Evolutionary conservation across 2,329 filamentous ascomycete species (phyloP).

Genomic region (Hymenoscyphus fraxineus): DNA sequence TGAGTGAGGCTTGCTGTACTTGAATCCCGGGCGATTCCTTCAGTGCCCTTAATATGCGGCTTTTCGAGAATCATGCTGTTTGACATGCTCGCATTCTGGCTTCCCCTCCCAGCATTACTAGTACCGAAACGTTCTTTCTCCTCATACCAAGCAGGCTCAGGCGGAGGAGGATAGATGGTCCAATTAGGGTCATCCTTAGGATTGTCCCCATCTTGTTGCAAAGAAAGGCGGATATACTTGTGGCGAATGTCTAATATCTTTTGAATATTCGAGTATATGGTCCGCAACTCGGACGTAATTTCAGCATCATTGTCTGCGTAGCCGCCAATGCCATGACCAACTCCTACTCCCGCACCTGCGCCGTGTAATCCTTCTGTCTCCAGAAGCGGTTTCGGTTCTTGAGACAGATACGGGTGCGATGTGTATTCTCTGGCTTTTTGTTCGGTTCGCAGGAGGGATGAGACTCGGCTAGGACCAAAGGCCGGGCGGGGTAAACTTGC

Average conservation of each 20-base stretch:
- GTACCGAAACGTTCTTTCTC: slow-evolving; percentile 31
- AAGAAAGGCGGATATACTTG: slow-evolving; percentile 82
- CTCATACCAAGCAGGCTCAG: slow-evolving; percentile 83
- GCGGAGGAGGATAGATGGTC: slow-evolving; percentile 87
- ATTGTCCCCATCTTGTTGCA: slow-evolving; percentile 79
- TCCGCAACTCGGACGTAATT: slow-evolving; percentile 76
- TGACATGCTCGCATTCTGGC: slow-evolving; percentile 45
- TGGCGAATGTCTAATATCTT: slow-evolving; percentile 82
- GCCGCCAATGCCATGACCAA: slow-evolving; percentile 58
- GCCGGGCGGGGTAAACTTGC: slow-evolving; percentile 14
- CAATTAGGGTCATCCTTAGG: slow-evolving; percentile 80
- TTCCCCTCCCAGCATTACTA: slow-evolving; percentile 37
- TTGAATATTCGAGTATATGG: slow-evolving; percentile 88
- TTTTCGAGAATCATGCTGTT: slow-evolving; percentile 33
- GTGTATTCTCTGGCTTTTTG: slow-evolving; percentile 40
- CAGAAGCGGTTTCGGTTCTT: slow-evolving; percentile 53
- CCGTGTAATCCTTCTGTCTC: slow-evolving; percentile 53
- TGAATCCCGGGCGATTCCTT: slow-evolving; percentile 17
- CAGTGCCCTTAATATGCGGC: slow-evolving; percentile 26
- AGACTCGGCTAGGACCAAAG: slow-evolving; percentile 15
- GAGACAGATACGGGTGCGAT: slow-evolving; percentile 48
- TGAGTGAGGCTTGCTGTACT: slow-evolving; percentile 24
- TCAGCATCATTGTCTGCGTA: slow-evolving; percentile 71
- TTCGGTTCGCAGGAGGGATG: slow-evolving; percentile 30
- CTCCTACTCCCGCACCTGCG: slow-evolving; percentile 53